Base-by-base conservation (phyloP, 1,284 basidiomycete genomes). In the Ceratobasidium sp. region DNA sequence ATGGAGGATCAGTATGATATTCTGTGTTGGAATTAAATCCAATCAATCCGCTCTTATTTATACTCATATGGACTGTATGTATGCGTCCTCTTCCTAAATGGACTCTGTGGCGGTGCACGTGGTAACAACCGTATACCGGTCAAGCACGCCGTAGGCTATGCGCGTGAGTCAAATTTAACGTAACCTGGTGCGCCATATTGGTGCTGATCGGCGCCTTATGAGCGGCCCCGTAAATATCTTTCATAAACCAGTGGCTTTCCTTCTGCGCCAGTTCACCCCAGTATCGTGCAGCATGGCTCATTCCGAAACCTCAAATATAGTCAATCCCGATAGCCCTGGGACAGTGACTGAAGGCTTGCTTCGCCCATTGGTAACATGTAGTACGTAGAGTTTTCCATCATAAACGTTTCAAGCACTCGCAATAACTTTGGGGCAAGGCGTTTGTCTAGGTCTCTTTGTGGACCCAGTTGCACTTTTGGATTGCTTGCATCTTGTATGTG, bases 401-500 rank as follows among this genome's bases (percentile, higher is more conserved):
- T 36, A 39, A 6, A 39, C 26, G 36, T 3, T 12, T 16, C 53
- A 32, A 18, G 16, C 8, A 32, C 39, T 39, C 26, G n/a, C 28
- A 8, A 12, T 46, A 39, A 62, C 5, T 12, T 48, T 59, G 12
- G 39, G 8, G 23, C 41, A 58, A 70, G 67, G 55, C 48, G 59
- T 70, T 30, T 70, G 67, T 23, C 21, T 70, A 34, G 55, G 55
- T 10, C 55, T 70, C 30, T 70, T 59, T 53, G 67, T 70, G 4
- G 55, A 70, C 43, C 67, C 67, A 14, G 67, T 70, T 26, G 67
- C 67, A 28, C 67, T 70, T 10, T 43, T 70, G 10, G 43, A 70
- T 21, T 70, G 67, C 14, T n/a, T 70, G 43, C 67, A 70, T 48
- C 41, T 70, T 50, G 55, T 43, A 39, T 70, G 67, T 59, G 67